Base-by-base conservation (phyloP, 768 basidiomycete genomes). In the Suillus alpinus region DNA sequence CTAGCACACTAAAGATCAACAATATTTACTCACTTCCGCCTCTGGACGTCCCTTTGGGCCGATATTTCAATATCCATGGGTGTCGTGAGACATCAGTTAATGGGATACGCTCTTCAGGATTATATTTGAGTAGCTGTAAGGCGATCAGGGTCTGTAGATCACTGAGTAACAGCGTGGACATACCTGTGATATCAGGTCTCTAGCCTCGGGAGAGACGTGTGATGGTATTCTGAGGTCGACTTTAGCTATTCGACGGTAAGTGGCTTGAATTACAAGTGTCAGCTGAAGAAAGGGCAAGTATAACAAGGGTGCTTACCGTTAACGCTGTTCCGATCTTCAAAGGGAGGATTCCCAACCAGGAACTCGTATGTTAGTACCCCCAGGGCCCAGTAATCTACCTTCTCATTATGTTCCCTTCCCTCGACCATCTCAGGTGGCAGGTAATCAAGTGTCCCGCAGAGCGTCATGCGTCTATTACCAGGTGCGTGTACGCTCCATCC, bases 371-470 rank as follows among this genome's bases (percentile, higher is more conserved):
- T 90, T 63, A 99, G 79, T n/a, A 98, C 95, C 49, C 96, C 96
- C 31, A 99, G 78, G 0, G 96, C 96, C 96, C 96, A 99, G 61
- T 94, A 83, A 68, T 98, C 96, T 41, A 98, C 96, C 69, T 85
- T 88, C 68, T 94, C 92, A 58, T 82, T 89, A 71, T 98, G 95
- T 62, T 91, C 92, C 65, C 84, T 88, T 0, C 89, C 88, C 67
- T 97, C 94, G 14, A 99, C 92, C 97, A 98, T 99, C 80, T 98
- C 96, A 13, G 97, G 96, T 0, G 97, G 95, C 12, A 99, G 82
- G 71, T 98, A 98, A 72, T 98, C 97, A 49, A 98, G 77, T 1
- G 96, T 98, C 13, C 96, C 96, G 67, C 96, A 98, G 12, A 98
- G 81, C 0, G 97, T 98, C 76, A 83, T 89, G 47, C 96, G 78